These are phyloP conservation scores for Scedosporium dehoogii DNA, from an alignment of 2,329 filamentous ascomycete species.

Conservation along the genomic window DNA sequence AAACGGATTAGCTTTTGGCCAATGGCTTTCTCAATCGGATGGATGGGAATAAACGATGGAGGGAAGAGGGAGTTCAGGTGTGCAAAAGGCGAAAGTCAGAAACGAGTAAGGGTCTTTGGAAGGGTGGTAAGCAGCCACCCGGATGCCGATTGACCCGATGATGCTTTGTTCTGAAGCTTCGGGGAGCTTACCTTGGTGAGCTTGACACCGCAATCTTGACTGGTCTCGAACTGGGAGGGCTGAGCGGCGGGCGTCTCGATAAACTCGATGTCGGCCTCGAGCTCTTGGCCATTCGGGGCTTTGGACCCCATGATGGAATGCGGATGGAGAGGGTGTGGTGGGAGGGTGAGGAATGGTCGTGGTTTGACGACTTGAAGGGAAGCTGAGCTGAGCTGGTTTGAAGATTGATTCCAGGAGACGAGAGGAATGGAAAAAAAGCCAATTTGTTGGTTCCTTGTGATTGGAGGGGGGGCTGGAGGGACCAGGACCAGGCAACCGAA, in stretches of 20 bases:
- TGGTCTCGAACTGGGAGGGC: constrained; percentile 55
- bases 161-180: neutral
- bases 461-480: neutral
- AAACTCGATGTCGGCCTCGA: constrained; percentile 30
- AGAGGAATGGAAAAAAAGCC: neutral
- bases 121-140: too few species aligned
- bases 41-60: constrained; percentile 14
- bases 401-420: neutral
- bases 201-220: constrained; percentile 48
- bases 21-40: neutral
- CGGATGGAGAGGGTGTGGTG: neutral
- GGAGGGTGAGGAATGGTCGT: neutral
- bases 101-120: neutral
- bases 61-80: neutral
- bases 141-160: neutral
- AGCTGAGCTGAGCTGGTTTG: neutral
- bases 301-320: constrained; percentile 9
- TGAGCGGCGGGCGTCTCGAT: constrained; percentile 27
- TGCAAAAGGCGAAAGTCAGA: neutral
- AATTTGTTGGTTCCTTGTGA: neutral
- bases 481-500: neutral
- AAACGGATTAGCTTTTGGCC: constrained; percentile 4
- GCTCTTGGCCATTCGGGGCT: constrained; percentile 4
- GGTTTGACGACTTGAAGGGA: neutral
- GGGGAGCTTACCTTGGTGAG: constrained; percentile 29